A percentile compares a stretch with the other conserved stretches of the same genome.
phyloP scores from a whole-genome alignment of 2,329 filamentous ascomycete species.

The Blastomyces percursus region DNA sequence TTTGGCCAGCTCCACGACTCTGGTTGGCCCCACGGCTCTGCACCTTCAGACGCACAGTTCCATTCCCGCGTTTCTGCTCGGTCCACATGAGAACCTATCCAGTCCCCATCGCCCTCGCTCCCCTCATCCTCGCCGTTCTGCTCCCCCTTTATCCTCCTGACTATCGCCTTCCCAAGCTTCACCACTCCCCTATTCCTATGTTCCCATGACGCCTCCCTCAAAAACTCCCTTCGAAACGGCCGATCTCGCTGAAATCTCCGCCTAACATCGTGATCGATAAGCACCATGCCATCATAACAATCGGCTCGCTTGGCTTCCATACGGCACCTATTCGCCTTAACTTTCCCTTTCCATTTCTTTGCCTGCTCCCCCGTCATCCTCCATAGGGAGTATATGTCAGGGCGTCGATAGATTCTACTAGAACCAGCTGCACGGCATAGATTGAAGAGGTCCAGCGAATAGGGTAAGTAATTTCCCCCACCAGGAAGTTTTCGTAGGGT shows the following conservation, averaged over 20 bases:
- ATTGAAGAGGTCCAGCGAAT: slow-evolving; percentile 6
- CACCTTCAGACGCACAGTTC: neutral
- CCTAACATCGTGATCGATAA: slow-evolving; percentile 1
- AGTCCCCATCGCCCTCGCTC: neutral
- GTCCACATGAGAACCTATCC: neutral
- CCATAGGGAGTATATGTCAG: slow-evolving; percentile 8
- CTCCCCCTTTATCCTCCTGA: neutral
- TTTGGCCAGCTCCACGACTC: neutral
- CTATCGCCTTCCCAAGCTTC: slow-evolving; percentile 4
- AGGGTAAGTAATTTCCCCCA: slow-evolving; percentile 7
- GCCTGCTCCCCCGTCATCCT: slow-evolving; percentile 4
- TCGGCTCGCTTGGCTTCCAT: neutral
- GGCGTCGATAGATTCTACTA: neutral
- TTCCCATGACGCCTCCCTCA: neutral
- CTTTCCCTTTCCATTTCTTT: slow-evolving; percentile 1
- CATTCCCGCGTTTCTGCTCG: neutral
- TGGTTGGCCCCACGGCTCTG: neutral
- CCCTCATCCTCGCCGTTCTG: neutral
- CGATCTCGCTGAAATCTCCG: neutral
- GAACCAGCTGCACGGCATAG: slow-evolving; percentile 1
- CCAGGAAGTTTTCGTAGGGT: neutral
- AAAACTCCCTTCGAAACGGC: slow-evolving; percentile 3
- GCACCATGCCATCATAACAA: slow-evolving; percentile 8
- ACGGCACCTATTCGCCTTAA: neutral
- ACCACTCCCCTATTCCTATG: neutral